Base-by-base conservation (phyloP, 371 early-diverging fungal species). In the Saksenaea vasiformis region DNA sequence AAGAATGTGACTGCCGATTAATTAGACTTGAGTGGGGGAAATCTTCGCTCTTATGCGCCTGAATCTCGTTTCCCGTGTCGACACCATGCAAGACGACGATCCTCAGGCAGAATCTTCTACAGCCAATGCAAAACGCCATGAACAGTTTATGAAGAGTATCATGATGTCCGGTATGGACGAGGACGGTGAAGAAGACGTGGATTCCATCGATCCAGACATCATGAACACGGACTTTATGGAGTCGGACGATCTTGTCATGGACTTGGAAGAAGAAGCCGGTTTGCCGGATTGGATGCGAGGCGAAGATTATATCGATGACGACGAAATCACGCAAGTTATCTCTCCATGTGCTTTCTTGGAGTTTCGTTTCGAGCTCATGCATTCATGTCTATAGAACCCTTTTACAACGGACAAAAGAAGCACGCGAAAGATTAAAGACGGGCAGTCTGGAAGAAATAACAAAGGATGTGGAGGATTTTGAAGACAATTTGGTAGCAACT, bases 81-180 rank as follows among this genome's bases (percentile, higher is more conserved):
- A 31, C 31, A 31, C 31, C 31, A 31, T 31, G 31, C 31, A 4
- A 31, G 31, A 31, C 31, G 31, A 31, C 2, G 31, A 31, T 31
- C 31, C 31, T 31, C 31, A 31, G 31, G 31, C 7, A 31, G 31
- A 31, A 31, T 31, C 31, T 31, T 31, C 65, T 92, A 93, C 54
- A 91, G 63, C 64, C 74, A 80, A 24, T 86, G 84, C n/a, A 70
- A 74, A 7, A 27, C 58, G 2, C 66, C 22, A 10, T 72, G 60
- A 19, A 55, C 60, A 47, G 74, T 76, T 43, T 66, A 61, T 5
- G 78, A 78, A 1, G 77, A 71, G 54, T 31, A 57, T 36, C 72
- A 74, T 11, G 78, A 74, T 14, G 71, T 57, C 17, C 41, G 31
- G 28, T 57, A 35, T 27, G 27, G 61, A 70, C 35, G 71, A 66